Conservation (phyloP, 306 rosid species). For the Aeschynomene evenia region DNA sequence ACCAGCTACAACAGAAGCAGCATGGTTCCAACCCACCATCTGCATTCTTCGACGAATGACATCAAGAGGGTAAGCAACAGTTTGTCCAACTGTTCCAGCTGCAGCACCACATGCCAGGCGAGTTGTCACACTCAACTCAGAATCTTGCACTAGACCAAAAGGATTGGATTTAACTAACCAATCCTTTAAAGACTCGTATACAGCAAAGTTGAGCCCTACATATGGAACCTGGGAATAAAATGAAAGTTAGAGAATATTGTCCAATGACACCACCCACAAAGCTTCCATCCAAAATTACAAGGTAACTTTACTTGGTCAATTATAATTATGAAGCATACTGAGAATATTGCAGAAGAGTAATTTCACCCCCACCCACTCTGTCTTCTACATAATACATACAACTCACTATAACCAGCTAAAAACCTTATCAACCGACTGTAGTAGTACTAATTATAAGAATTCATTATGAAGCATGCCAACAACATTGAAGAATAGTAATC, state of each 20-base stretch:
- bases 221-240: conserved; percentile 65
- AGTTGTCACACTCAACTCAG: conserved; percentile 77
- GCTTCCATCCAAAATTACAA: neutral
- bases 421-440: neutral
- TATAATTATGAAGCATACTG: neutral
- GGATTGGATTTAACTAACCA: conserved; percentile 67
- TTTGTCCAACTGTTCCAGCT: conserved; percentile 93
- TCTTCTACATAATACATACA: neutral
- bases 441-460: neutral
- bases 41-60: conserved; percentile 97
- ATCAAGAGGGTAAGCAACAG: conserved; percentile 92
- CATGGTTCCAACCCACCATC: conserved; percentile 98
- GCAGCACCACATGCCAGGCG: conserved; percentile 91
- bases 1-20: conserved; percentile 73
- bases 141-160: conserved; percentile 63
- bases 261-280: neutral
- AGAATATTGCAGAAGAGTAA: neutral
- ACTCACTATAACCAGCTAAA: neutral
- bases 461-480: neutral
- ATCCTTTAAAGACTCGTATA: conserved; percentile 84
- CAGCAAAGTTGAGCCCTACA: conserved; percentile 93
- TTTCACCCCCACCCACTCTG: neutral
- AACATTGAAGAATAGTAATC: neutral
- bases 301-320: neutral
- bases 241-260: neutral